Conservation (phyloP, 2,329 filamentous ascomycete species). For the Ceratocystis alfenasii region DNA sequence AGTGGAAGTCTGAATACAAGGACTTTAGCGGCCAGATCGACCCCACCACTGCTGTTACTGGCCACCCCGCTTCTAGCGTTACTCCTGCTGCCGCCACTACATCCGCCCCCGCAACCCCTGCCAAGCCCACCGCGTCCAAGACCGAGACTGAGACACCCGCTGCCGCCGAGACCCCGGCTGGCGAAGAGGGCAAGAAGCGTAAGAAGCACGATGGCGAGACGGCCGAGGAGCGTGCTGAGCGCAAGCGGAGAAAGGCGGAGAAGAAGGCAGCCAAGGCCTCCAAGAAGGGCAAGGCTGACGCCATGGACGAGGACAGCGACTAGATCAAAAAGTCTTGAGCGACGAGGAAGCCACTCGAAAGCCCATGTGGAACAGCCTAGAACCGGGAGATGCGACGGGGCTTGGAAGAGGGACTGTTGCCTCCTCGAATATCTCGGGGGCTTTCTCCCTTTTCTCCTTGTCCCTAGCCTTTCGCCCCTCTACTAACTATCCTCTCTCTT, state of each 20-base stretch:
- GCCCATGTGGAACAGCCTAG: neutral
- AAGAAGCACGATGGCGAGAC: conserved; percentile 76
- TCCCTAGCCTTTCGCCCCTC: too few relatives aligned
- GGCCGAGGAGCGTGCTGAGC: conserved; percentile 52
- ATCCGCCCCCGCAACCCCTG: conserved; percentile 27
- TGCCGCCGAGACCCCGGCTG: conserved; percentile 33
- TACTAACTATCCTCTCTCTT: too few relatives aligned
- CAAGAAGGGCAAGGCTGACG: conserved; percentile 41
- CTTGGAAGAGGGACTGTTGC: too few relatives aligned
- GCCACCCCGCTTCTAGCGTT: conserved; percentile 35
- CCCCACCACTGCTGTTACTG: conserved; percentile 36
- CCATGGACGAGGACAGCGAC: conserved; percentile 43
- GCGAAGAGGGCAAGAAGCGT: conserved; percentile 53
- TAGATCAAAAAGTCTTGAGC: conserved; percentile 26
- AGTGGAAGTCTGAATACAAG: conserved; percentile 88
- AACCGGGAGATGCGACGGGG: too few relatives aligned
- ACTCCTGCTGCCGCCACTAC: conserved; percentile 30
- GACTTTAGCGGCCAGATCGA: conserved; percentile 54
- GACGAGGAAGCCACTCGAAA: neutral
- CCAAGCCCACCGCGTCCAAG: conserved; percentile 26
- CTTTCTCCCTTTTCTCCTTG: too few relatives aligned
- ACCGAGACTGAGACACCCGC: conserved; percentile 31
- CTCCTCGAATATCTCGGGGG: too few relatives aligned
- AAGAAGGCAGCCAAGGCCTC: conserved; percentile 47
- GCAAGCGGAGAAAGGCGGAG: conserved; percentile 48